Base-by-base conservation (phyloP, 2,329 filamentous ascomycete species). In the Colletotrichum limetticola region DNA sequence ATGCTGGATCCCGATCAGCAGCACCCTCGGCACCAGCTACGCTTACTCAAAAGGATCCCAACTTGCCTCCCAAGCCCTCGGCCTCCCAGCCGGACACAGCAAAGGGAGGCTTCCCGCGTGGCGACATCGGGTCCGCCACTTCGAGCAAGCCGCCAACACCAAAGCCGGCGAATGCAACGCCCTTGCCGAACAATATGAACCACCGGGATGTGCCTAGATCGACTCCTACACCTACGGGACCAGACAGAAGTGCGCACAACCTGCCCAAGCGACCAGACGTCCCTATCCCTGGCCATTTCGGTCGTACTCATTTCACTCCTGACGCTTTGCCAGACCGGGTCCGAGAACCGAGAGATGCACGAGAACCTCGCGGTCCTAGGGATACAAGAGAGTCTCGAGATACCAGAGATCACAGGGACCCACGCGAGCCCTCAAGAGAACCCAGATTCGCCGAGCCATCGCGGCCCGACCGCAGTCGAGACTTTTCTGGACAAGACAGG, bases 201-300 rank as follows among this genome's bases (percentile, higher is more conserved):
- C 77, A 82, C 37, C 75, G 78, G 4, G 83, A 86, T 16, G 72
- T 77, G 5, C 75, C 78, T 24, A 82, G 80, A 46, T 78, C 82
- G 30, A 82, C 82, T 28, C 82, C 79, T n/a, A 74, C 75, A 76
- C 78, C 22, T 78, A 79, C 11, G 11, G 46, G 49, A 35, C 49
- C 61, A 16, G 59, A 72, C 68, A 66, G 72, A 55, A 66, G 30
- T 49, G 42, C 65, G 4, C 61, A 67, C 28, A 74, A 80, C 19
- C 81, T 92, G 7, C 91, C 91, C 1, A 90, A 82, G 66, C 85
- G 90, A 67, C 90, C 90, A 19, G 89, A 92, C 74, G 85, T 90
- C 12, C 89, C 88, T 8, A 86, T 89, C 58, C 86, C 86, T 0
- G 84, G 84, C 2, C 85, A 86, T 74, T 85, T 84, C 66, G 81